These are phyloP conservation scores for Eimeria brunetti DNA, from an alignment of 169 alveolate species.

Conservation along the genomic window DNA sequence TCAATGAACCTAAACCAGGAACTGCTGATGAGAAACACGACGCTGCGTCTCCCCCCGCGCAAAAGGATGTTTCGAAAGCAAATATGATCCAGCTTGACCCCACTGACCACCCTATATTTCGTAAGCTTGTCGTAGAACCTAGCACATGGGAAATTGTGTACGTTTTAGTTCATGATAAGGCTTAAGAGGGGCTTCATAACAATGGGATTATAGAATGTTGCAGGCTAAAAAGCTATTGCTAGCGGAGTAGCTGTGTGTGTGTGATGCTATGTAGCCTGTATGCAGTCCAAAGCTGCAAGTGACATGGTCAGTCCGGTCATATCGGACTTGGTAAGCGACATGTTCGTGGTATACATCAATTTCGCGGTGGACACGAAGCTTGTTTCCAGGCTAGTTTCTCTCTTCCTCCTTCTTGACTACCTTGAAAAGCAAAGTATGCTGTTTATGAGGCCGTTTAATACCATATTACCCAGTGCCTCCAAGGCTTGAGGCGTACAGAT, in stretches of 20 bases:
- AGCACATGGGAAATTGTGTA: neutral
- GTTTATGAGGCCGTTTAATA: neutral
- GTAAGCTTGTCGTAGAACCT: neutral
- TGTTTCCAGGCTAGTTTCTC: conserved; percentile 69
- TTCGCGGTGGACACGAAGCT: conserved; percentile 53
- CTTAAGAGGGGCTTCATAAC: neutral
- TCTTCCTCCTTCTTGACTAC: conserved; percentile 63
- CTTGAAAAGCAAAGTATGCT: conserved; percentile 70
- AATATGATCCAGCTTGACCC: conserved; percentile 63
- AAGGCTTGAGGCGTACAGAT: neutral
- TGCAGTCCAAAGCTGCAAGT: conserved; percentile 67
- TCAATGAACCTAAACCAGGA: neutral
- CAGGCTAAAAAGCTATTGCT: neutral
- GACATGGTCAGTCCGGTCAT: conserved; percentile 65
- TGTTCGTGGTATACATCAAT: conserved; percentile 69
- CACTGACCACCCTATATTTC: conserved; percentile 52
- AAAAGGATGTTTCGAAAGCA: conserved; percentile 7
- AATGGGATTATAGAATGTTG: neutral
- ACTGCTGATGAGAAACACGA: conserved; percentile 1
- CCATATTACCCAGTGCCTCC: neutral
- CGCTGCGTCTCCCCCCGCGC: neutral
- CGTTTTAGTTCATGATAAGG: neutral
- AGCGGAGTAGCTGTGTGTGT: neutral
- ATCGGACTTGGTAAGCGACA: conserved; percentile 58
- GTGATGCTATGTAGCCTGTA: conserved; percentile 39